Percentiles rank a stretch among this genome's conserved stretches.
Evolutionary conservation across 2,329 filamentous ascomycete genomes (phyloP).

Genomic region (Zasmidium angulare): DNA sequence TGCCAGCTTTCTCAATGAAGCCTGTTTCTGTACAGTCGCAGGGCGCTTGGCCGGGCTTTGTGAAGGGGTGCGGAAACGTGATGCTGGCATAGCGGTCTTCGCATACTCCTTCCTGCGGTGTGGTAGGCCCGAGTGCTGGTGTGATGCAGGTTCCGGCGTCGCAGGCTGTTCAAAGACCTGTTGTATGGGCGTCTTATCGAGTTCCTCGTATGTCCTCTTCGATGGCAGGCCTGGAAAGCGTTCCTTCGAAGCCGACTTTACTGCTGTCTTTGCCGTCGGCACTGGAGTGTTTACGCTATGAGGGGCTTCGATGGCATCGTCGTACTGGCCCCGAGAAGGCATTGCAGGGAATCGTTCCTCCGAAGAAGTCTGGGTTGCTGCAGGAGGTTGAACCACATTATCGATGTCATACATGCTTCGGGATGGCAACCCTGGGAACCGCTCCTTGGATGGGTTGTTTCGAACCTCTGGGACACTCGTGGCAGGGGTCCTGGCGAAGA

Average conservation of each 20-base stretch:
- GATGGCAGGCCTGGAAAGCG: constrained; percentile 19
- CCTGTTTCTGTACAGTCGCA: constrained; percentile 29
- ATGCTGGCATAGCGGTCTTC: constrained; percentile 26
- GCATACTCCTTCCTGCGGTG: constrained; percentile 21
- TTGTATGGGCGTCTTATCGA: neutral
- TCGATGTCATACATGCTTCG: neutral
- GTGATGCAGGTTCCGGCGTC: constrained; percentile 4
- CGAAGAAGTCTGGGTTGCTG: neutral
- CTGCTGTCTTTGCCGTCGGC: neutral
- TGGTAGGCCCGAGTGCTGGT: constrained; percentile 18
- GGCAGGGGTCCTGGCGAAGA: constrained; percentile 1
- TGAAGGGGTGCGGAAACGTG: constrained; percentile 30
- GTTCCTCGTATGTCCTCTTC: constrained; percentile 12
- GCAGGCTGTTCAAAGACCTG: neutral
- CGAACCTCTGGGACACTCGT: constrained; percentile 1
- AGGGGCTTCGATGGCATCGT: neutral
- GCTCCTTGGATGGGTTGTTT: neutral
- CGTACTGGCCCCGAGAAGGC: neutral
- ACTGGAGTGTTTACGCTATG: neutral
- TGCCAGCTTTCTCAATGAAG: constrained; percentile 31
- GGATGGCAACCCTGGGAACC: neutral
- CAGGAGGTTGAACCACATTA: neutral
- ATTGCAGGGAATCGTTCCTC: constrained; percentile 1
- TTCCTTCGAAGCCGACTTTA: constrained; percentile 1
- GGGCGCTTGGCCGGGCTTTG: constrained; percentile 25